Percentiles rank a stretch among this genome's conserved stretches.
phyloP scores from a whole-genome alignment of 2,329 filamentous ascomycete species.

The Aspergillus sp. region DNA sequence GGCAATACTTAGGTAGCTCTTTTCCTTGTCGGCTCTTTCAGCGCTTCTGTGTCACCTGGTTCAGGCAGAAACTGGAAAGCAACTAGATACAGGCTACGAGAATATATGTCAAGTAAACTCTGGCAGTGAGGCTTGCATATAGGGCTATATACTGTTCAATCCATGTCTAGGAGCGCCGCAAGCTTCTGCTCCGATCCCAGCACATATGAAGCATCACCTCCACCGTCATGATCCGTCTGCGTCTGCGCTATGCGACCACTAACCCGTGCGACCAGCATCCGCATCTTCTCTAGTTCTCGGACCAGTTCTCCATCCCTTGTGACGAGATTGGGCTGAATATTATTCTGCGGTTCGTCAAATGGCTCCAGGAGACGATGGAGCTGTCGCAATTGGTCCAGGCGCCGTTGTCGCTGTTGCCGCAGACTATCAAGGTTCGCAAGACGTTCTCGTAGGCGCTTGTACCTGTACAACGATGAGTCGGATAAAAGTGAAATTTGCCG shows the following conservation, averaged over 20 bases:
- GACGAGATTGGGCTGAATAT: slow-evolving; percentile 56
- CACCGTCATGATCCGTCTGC: slow-evolving; percentile 18
- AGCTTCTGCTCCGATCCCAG: slow-evolving; percentile 35
- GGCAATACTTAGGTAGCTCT: neutral
- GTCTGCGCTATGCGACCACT: slow-evolving; percentile 37
- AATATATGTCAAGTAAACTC: neutral
- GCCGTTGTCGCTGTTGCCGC: slow-evolving; percentile 47
- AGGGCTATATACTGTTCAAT: slow-evolving; percentile 18
- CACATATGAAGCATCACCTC: slow-evolving; percentile 22
- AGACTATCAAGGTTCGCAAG: slow-evolving; percentile 48
- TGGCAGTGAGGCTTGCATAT: neutral
- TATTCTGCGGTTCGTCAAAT: slow-evolving; percentile 49
- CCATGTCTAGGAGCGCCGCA: slow-evolving; percentile 39
- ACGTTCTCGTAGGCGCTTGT: slow-evolving; percentile 41
- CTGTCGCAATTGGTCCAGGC: slow-evolving; percentile 48
- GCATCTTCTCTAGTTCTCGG: slow-evolving; percentile 51
- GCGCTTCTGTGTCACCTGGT: slow-evolving; percentile 1
- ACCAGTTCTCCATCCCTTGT: slow-evolving; percentile 52
- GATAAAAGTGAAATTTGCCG: slow-evolving; percentile 19
- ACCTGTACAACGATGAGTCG: slow-evolving; percentile 35
- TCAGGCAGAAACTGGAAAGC: neutral
- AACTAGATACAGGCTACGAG: neutral
- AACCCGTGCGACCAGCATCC: slow-evolving; percentile 47
- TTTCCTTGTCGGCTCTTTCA: neutral
- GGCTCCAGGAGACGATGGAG: slow-evolving; percentile 50